phyloP scores from a whole-genome alignment of 2,329 filamentous ascomycete genomes.

The Epichloe gansuensis region DNA sequence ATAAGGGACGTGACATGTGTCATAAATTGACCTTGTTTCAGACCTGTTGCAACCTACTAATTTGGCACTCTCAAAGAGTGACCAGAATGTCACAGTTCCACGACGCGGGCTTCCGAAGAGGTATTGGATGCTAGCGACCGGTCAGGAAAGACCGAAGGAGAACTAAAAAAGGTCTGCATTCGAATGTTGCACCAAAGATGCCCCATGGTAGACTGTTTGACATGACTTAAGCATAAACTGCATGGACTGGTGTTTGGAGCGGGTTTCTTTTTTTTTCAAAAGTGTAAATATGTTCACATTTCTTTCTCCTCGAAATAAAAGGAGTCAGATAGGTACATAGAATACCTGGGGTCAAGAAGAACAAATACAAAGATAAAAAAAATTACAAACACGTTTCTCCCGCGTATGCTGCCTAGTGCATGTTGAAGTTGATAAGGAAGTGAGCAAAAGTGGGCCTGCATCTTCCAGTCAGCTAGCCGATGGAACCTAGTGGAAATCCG shows the following conservation, averaged over 20 bases:
- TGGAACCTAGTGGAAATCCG: slow-evolving; percentile 1
- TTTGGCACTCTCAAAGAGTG: slow-evolving; percentile 8
- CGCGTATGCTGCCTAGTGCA: background rate
- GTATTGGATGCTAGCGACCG: background rate
- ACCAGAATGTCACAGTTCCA: slow-evolving; percentile 10
- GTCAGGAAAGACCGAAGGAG: slow-evolving; percentile 1
- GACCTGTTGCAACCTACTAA: slow-evolving; percentile 3
- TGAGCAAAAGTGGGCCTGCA: background rate
- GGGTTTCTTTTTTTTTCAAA: slow-evolving; percentile 7
- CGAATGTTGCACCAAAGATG: background rate
- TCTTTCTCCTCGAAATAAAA: slow-evolving; percentile 10
- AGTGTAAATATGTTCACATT: slow-evolving; percentile 9
- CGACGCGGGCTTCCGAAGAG: slow-evolving; percentile 4
- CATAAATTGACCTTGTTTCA: slow-evolving; percentile 1
- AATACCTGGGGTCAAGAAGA: background rate
- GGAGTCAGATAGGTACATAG: slow-evolving; percentile 10
- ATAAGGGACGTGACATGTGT: background rate
- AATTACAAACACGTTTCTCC: background rate
- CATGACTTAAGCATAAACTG: background rate
- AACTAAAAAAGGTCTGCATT: background rate
- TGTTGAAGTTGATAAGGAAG: background rate
- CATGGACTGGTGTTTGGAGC: slow-evolving; percentile 3
- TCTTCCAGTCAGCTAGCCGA: background rate
- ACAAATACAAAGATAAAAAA: background rate
- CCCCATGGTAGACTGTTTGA: slow-evolving; percentile 1